A percentile compares a stretch with the other conserved stretches of the same genome.
Conservation (phyloP, 805 yeast species). For the Candida coquimbonensis region DNA sequence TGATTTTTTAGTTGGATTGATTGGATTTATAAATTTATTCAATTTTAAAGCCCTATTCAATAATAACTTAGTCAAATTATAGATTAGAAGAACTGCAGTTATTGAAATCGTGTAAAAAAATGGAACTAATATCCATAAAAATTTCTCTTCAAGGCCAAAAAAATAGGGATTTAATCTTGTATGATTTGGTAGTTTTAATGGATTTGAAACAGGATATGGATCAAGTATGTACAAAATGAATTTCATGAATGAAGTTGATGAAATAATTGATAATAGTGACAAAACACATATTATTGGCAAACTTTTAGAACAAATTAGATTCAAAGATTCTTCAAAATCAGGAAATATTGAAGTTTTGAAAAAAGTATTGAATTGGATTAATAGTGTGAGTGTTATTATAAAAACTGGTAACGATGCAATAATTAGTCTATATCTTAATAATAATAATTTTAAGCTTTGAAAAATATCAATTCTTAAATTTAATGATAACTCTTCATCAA, state of each 20-base stretch:
- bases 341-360: slow-evolving; percentile 33
- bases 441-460: slow-evolving; percentile 58
- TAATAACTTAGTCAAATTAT: slow-evolving; percentile 8
- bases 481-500: slow-evolving; percentile 8
- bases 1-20: background rate
- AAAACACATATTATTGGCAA: slow-evolving; percentile 20
- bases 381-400: slow-evolving; percentile 42
- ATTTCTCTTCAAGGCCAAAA: slow-evolving; percentile 57
- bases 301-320: slow-evolving; percentile 27
- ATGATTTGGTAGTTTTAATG: slow-evolving; percentile 33
- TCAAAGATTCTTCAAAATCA: slow-evolving; percentile 40
- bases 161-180: slow-evolving; percentile 49
- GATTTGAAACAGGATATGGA: slow-evolving; percentile 45
- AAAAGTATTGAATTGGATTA: slow-evolving; percentile 48
- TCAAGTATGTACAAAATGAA: slow-evolving; percentile 37
- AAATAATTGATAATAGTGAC: slow-evolving; percentile 33
- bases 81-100: slow-evolving; percentile 34
- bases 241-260: slow-evolving; percentile 30
- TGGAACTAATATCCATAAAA: slow-evolving; percentile 53
- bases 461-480: slow-evolving; percentile 43
- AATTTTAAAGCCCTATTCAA: background rate
- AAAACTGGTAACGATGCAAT: slow-evolving; percentile 65
- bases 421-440: slow-evolving; percentile 71
- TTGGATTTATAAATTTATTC: background rate
- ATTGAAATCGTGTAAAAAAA: slow-evolving; percentile 42